These are phyloP conservation scores for Tremella fuciformis DNA, from an alignment of 768 basidiomycete species.

Conservation along the genomic window DNA sequence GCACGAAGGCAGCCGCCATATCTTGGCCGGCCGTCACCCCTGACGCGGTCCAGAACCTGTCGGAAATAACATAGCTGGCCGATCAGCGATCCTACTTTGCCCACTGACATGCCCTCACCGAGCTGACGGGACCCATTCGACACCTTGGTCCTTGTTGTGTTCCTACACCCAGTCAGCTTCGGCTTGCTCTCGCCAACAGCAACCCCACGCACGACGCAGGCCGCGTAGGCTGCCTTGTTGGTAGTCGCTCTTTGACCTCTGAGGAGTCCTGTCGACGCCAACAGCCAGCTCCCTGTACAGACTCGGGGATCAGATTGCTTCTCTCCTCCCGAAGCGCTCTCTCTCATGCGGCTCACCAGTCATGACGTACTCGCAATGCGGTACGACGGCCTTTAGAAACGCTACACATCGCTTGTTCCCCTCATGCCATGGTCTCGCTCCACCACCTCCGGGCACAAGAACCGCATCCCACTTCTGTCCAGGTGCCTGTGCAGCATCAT, in stretches of 20 bases:
- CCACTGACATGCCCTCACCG: slow-evolving; percentile 4
- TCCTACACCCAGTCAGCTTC: slow-evolving; percentile 7
- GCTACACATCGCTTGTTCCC: slow-evolving; percentile 16
- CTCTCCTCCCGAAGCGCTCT: background rate
- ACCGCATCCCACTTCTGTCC: slow-evolving; percentile 19
- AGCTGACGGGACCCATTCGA: slow-evolving; percentile 26
- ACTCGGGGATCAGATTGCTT: slow-evolving; percentile 13
- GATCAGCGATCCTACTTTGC: background rate
- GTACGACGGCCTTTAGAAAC: slow-evolving; percentile 21
- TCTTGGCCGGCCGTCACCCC: slow-evolving; percentile 30
- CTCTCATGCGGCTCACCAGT: slow-evolving; percentile 19
- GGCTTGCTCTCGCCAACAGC: background rate
- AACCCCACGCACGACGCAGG: slow-evolving; percentile 11
- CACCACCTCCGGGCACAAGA: slow-evolving; percentile 23
- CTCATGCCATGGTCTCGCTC: slow-evolving; percentile 17
- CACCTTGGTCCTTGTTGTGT: slow-evolving; percentile 9
- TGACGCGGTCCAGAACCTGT: slow-evolving; percentile 26
- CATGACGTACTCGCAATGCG: slow-evolving; percentile 14
- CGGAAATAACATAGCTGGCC: slow-evolving; percentile 21
- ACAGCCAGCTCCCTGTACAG: slow-evolving; percentile 30
- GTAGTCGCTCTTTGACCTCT: slow-evolving; percentile 25
- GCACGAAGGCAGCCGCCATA: slow-evolving; percentile 11
- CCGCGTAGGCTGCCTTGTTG: slow-evolving; percentile 22
- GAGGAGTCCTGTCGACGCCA: slow-evolving; percentile 18
- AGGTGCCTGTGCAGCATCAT: slow-evolving; percentile 8